Evolutionary conservation across 768 basidiomycete species (phyloP), one percentile per base, ranked within the genome.

Genomic region (Russula brevipes): DNA sequence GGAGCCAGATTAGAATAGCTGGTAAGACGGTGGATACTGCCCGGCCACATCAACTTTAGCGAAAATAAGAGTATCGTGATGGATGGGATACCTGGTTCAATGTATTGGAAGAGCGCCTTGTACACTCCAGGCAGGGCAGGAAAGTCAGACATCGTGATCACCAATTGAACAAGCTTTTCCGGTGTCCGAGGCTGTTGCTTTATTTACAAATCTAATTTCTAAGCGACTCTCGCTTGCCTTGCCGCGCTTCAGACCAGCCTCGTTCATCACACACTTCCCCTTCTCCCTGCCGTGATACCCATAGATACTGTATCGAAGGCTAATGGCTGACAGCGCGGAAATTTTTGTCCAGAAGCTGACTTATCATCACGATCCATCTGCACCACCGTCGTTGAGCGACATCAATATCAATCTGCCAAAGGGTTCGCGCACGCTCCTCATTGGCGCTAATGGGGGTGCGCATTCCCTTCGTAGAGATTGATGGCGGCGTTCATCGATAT

Each of bases 361-460:
- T 5, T 94, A 86, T 73, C 58, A 72, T 14, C 86, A 91, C 69
- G 74, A 72, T 24, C 68, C 77, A 7, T 67, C 64, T 52, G 65
- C 69, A 4, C 71, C 76, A 2, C 79, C 84, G 1, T 83, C 91
- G 1, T 82, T 99, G 44, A 67, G 76, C 10, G 77, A 87, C 68
- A 79, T 98, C 65, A 78, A 78, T 66, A 76, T 98, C 35, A 68
- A 78, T 57, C 81, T 98, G 4, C 84, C 85, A 2, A 77, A 75
- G 17, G 96, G 93, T 1, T 88, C 88, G 2, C 81, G 95, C 53
- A 93, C 91, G 53, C 81, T 99, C 63, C 76, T 98, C 50, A 78
- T 98, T 45, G 96, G 97, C 53, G 92, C 94, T 24, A 98, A 98
- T 72, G 96, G 96, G 75, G 94, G 94, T 91, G 59, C 64, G 84